These are phyloP conservation scores for Backusella tarrabulga DNA, from an alignment of 192 early-diverging fungal genomes.

Conservation along the genomic window DNA sequence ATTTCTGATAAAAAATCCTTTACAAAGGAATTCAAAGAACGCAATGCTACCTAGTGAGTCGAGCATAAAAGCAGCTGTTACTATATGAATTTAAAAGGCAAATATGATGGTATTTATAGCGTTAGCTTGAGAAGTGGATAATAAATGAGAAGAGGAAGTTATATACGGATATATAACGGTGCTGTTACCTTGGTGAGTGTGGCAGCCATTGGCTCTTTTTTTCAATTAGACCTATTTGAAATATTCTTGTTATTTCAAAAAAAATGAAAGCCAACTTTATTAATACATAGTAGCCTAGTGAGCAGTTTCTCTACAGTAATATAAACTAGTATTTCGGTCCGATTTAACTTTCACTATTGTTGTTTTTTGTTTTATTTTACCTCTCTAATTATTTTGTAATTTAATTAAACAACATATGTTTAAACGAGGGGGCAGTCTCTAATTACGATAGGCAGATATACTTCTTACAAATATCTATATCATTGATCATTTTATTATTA, in stretches of 20 bases:
- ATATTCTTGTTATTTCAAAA: neutral
- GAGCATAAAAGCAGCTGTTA: neutral
- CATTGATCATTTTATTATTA: neutral
- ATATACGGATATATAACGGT: neutral
- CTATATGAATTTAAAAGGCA: neutral
- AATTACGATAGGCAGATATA: neutral
- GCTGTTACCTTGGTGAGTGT: neutral
- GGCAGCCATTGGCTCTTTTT: neutral
- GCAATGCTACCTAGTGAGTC: neutral
- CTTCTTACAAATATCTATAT: neutral
- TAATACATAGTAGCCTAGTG: neutral
- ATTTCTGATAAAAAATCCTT: neutral
- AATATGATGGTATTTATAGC: neutral
- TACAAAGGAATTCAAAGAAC: neutral
- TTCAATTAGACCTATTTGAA: neutral
- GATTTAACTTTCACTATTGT: neutral
- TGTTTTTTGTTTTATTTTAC: neutral
- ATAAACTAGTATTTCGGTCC: neutral
- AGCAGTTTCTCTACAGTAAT: neutral
- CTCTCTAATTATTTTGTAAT: neutral
- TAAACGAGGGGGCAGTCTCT: neutral
- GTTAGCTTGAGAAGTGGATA: neutral
- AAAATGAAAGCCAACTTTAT: neutral
- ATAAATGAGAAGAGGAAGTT: neutral
- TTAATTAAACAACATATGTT: neutral